Base-by-base conservation (phyloP, 768 basidiomycete species). In the Lactarius sp. region DNA sequence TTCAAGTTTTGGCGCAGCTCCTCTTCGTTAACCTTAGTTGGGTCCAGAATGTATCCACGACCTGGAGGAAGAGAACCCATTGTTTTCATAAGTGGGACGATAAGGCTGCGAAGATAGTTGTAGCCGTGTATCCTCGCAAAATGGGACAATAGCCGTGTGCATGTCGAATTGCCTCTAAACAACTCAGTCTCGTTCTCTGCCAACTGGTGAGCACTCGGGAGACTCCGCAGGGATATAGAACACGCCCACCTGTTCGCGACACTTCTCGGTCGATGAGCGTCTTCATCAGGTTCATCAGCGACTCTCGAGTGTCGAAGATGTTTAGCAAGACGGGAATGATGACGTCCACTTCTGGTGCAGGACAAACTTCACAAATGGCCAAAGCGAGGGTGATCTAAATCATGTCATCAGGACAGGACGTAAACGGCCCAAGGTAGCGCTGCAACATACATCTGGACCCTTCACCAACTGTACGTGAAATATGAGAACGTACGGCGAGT, bases 91-190 rank as follows among this genome's bases (percentile, higher is more conserved):
- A 96, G 78, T 3, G 93, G 92, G 49, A 81, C 77, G 52, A 96
- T 82, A 27, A 95, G 79, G 51, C 81, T 83, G 20, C 94, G 83
- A n/a, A 97, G 78, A 73, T 96, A 97, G 61, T 87, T 86, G 73
- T 96, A 97, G 4, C 94, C 95, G 65, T 94, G 92, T n/a, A 89
- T 84, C 71, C 81, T 86, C 4, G 91, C 92, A 69, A 95, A 95
- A 2, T 86, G 84, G 6, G 92, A 92, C 51, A 97, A 76, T 62
- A 98, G 87, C 49, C 90, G 79, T n/a, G 90, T 90, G 69, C 87
- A 92, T 1, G 90, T 90, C 2, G 90, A 88, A 73, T 96, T 97
- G 64, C 89, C 81, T 55, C 95, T 81, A 77, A 98, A 97, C 8
- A 98, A 76, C n/a, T 83, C 81, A 0, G 86, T 79, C 66, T 95